These are phyloP conservation scores for Salvia hispanica DNA, from an alignment of 257 asterid species.

Conservation along the genomic window DNA sequence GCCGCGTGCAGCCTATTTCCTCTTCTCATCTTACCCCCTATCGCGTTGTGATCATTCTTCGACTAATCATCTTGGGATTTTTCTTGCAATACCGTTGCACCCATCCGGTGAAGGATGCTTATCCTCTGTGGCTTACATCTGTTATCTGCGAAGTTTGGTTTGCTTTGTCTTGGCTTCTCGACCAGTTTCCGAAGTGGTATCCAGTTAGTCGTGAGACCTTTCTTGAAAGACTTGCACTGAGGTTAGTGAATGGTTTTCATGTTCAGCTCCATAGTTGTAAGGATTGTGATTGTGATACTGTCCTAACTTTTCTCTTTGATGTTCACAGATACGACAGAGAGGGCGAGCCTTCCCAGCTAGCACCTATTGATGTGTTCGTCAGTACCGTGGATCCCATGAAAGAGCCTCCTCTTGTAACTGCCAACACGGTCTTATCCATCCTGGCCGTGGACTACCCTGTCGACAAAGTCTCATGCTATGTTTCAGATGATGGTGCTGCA, in stretches of 20 bases:
- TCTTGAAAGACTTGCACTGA: slow-evolving; percentile 66
- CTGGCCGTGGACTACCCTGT: slow-evolving; percentile 74
- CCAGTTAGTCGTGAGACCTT: slow-evolving; percentile 69
- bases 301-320: slow-evolving; percentile 17
- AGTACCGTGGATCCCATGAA: slow-evolving; percentile 84
- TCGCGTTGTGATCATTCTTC: slow-evolving; percentile 64
- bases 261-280: slow-evolving; percentile 6
- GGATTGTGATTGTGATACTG: background rate
- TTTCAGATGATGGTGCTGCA: slow-evolving; percentile 78
- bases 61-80: slow-evolving; percentile 64
- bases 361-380: slow-evolving; percentile 65
- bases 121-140: slow-evolving; percentile 75
- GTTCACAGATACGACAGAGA: slow-evolving; percentile 59
- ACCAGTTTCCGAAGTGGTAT: slow-evolving; percentile 73
- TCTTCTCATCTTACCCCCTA: slow-evolving; percentile 67
- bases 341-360: slow-evolving; percentile 72
- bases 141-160: slow-evolving; percentile 80
- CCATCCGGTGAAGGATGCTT: slow-evolving; percentile 74
- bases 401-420: slow-evolving; percentile 74
- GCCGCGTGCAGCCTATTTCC: slow-evolving; percentile 56
- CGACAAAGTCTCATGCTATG: slow-evolving; percentile 70
- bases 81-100: slow-evolving; percentile 71
- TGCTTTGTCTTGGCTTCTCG: slow-evolving; percentile 72
- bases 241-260: slow-evolving; percentile 38
- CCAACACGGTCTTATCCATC: slow-evolving; percentile 70